Percentiles rank a stretch among this genome's conserved stretches.
These are phyloP conservation scores for Mortierella sp. DNA, from an alignment of 371 early-diverging fungal species.

Conservation along the genomic window DNA sequence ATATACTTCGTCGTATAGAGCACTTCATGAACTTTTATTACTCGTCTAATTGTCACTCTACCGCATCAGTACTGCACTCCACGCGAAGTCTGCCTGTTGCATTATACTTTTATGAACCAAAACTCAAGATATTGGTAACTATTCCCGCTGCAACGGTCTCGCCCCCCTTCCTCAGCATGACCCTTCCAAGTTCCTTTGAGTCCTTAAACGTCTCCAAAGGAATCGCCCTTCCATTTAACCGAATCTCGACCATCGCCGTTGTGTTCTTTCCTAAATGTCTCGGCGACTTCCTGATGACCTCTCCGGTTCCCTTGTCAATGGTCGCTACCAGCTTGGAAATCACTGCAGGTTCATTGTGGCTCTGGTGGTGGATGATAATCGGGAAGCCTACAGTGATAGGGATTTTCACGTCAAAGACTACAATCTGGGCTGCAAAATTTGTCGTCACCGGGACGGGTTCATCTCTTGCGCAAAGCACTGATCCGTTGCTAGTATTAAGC, in stretches of 20 bases:
- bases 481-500: conserved; percentile 67
- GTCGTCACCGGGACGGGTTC: conserved; percentile 79
- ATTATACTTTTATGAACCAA: conserved; percentile 46
- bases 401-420: conserved; percentile 90
- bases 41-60: too few relatives aligned
- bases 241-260: conserved; percentile 88
- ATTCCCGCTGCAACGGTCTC: conserved; percentile 95
- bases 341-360: conserved; percentile 80
- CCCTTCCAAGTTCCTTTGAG: conserved; percentile 88
- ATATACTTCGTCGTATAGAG: too few relatives aligned
- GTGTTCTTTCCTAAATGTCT: conserved; percentile 81
- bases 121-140: conserved; percentile 68
- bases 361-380: conserved; percentile 84
- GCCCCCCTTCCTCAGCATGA: conserved; percentile 88
- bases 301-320: conserved; percentile 87
- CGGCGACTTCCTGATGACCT: conserved; percentile 86
- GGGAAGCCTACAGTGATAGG: conserved; percentile 95
- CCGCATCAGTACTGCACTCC: too few relatives aligned
- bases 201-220: conserved; percentile 88
- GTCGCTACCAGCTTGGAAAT: conserved; percentile 78
- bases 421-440: conserved; percentile 85
- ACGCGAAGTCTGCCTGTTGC: too few relatives aligned
- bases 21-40: too few relatives aligned
- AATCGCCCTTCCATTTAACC: conserved; percentile 73
- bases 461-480: conserved; percentile 78